Conservation (phyloP, 2,329 filamentous ascomycete genomes). For the Penicillium verrucosum region DNA sequence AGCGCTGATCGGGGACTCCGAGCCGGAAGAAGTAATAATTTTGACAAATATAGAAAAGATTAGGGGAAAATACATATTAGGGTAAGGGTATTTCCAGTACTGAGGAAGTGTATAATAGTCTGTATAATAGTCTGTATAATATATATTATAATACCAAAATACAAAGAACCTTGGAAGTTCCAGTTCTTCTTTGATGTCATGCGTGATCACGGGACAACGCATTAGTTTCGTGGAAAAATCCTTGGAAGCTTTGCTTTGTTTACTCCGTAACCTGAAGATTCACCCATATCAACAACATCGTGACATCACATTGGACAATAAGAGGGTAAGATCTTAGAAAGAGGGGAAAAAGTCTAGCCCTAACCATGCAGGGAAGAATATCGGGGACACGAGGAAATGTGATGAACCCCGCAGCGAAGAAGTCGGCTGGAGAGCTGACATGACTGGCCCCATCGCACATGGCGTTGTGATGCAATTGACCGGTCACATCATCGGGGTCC, state of each 20-base stretch:
- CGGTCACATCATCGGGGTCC: constrained; percentile 21
- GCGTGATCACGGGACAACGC: constrained; percentile 26
- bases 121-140: not conserved
- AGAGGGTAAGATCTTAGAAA: not conserved
- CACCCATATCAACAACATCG: not conserved
- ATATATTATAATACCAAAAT: not conserved
- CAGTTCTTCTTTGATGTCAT: constrained; percentile 16
- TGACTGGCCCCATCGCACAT: constrained; percentile 24
- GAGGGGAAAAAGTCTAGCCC: constrained; percentile 10
- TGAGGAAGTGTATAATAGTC: not conserved
- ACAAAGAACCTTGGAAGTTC: not conserved
- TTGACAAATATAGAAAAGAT: constrained; percentile 15
- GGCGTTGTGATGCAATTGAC: constrained; percentile 23
- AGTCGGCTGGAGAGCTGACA: constrained; percentile 14
- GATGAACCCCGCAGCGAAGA: constrained; percentile 26
- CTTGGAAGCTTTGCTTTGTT: constrained; percentile 18
- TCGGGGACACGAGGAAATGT: constrained; percentile 14
- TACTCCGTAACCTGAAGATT: constrained; percentile 5
- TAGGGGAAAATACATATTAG: not conserved
- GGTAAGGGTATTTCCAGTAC: constrained; percentile 21
- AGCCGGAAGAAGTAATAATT: constrained; percentile 10
- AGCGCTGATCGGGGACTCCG: constrained; percentile 23
- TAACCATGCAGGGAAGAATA: not conserved
- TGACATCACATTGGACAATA: constrained; percentile 20
- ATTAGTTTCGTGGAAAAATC: constrained; percentile 16